These are phyloP conservation scores for Talaromyces sp. DNA, from an alignment of 2,329 filamentous ascomycete species.

Conservation along the genomic window DNA sequence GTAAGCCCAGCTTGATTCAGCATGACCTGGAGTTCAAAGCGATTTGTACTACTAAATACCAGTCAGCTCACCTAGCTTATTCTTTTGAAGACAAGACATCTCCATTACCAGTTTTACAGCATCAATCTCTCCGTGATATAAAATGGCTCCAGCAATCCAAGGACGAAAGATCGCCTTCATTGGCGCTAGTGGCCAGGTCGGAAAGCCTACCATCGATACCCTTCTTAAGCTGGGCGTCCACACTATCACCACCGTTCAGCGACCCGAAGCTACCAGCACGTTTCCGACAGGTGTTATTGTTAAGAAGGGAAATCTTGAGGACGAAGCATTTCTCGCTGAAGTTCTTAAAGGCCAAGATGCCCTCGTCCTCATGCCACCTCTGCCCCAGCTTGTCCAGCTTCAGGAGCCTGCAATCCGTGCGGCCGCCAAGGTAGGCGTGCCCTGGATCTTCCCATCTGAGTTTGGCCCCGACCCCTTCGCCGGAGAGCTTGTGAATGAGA, in stretches of 20 bases:
- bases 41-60: too few relatives aligned
- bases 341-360: slow-evolving; percentile 56
- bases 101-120: background rate
- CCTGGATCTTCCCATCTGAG: slow-evolving; percentile 56
- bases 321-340: slow-evolving; percentile 44
- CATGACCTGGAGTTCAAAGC: too few relatives aligned
- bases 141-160: background rate
- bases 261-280: slow-evolving; percentile 39
- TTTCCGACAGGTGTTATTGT: slow-evolving; percentile 47
- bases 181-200: background rate
- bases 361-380: slow-evolving; percentile 54
- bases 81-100: background rate
- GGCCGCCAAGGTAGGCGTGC: slow-evolving; percentile 54
- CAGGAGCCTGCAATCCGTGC: slow-evolving; percentile 50
- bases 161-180: background rate
- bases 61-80: background rate
- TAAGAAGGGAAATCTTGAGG: slow-evolving; percentile 48
- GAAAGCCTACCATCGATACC: background rate
- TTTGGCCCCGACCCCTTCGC: slow-evolving; percentile 33
- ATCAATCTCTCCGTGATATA: background rate
- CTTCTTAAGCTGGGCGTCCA: slow-evolving; percentile 51
- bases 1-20: too few relatives aligned
- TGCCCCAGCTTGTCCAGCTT: slow-evolving; percentile 43
- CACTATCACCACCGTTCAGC: slow-evolving; percentile 51
- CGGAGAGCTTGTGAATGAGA: slow-evolving; percentile 33